Conservation (phyloP, 1,139 yeast species). For the Sugiyamaella castrensis region DNA sequence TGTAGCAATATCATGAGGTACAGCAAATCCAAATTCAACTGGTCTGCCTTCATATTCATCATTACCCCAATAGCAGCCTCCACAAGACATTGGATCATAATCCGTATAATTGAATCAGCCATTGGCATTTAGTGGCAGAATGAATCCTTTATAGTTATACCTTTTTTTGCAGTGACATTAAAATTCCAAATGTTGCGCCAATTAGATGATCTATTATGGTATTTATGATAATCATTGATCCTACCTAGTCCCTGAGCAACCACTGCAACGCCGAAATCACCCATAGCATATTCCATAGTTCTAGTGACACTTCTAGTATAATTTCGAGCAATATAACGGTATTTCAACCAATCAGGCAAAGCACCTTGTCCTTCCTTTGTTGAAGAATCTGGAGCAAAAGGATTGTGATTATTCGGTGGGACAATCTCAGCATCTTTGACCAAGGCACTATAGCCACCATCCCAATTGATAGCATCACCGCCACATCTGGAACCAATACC, state of each 20-base stretch:
- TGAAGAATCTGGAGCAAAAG: slow-evolving; percentile 15
- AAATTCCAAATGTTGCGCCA: slow-evolving; percentile 44
- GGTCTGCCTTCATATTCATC: slow-evolving; percentile 17
- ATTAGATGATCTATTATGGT: slow-evolving; percentile 39
- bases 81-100: slow-evolving; percentile 25
- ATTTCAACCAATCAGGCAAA: slow-evolving; percentile 15
- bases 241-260: slow-evolving; percentile 41
- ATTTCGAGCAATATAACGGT: slow-evolving; percentile 14
- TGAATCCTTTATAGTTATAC: slow-evolving; percentile 38
- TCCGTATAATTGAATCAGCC: slow-evolving; percentile 35
- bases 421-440: slow-evolving; percentile 41
- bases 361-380: slow-evolving; percentile 18
- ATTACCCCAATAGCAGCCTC: slow-evolving; percentile 17
- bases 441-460: slow-evolving; percentile 40
- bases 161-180: slow-evolving; percentile 31
- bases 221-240: slow-evolving; percentile 33
- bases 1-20: slow-evolving; percentile 37
- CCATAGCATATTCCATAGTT: slow-evolving; percentile 43
- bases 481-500: slow-evolving; percentile 23
- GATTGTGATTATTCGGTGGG: slow-evolving; percentile 16
- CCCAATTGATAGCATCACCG: slow-evolving; percentile 34
- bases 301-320: slow-evolving; percentile 40
- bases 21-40: slow-evolving; percentile 40
- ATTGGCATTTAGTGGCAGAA: slow-evolving; percentile 39
- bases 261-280: slow-evolving; percentile 41